phyloP scores from a whole-genome alignment of 257 asterid genomes.

The Agastache rugosa region DNA sequence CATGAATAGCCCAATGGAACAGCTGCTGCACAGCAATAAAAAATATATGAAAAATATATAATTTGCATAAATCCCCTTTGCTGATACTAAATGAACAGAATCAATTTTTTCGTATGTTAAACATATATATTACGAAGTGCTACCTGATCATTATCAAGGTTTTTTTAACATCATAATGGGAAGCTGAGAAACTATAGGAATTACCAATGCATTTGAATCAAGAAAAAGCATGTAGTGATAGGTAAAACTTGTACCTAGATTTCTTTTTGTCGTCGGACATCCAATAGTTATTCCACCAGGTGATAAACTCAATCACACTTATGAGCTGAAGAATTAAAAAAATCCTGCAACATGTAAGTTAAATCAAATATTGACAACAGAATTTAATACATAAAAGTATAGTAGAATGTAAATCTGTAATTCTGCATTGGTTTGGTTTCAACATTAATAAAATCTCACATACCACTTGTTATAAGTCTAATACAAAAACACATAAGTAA shows the following conservation, averaged over 20 bases:
- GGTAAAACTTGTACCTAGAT: conserved; percentile 48
- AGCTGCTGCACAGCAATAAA: conserved; percentile 45
- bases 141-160: background rate
- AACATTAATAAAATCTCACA: background rate
- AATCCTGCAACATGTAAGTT: conserved; percentile 51
- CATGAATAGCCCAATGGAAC: conserved; percentile 86
- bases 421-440: background rate
- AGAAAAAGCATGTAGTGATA: background rate
- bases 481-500: background rate
- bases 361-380: conserved; percentile 1
- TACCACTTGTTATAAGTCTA: too few species aligned
- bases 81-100: background rate
- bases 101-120: background rate
- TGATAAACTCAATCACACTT: conserved; percentile 86
- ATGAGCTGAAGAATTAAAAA: conserved; percentile 85
- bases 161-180: background rate
- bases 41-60: background rate
- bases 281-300: conserved; percentile 97
- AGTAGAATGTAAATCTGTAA: background rate
- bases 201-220: background rate
- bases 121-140: background rate
- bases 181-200: background rate
- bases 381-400: background rate
- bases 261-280: conserved; percentile 72
- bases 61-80: background rate